Percentiles rank a stretch among this genome's conserved stretches.
Conservation (phyloP, 495 filamentous ascomycete species). For the Hypoxylon rickii region DNA sequence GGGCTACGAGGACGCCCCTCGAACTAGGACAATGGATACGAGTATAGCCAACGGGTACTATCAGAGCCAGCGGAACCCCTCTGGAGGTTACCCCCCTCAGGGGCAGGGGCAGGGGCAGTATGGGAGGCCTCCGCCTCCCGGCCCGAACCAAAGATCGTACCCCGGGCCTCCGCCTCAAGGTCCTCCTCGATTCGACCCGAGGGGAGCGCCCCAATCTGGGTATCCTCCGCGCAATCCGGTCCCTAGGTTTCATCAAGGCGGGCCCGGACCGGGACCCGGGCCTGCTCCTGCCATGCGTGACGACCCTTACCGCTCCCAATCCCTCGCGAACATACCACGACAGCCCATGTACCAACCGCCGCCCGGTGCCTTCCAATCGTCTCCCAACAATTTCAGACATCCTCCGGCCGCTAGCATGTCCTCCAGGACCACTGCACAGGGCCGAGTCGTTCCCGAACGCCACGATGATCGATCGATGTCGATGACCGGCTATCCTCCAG, state of each 20-base stretch:
- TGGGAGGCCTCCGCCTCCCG: constrained; percentile 29
- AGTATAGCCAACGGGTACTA: constrained; percentile 59
- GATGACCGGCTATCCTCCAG: constrained; percentile 79
- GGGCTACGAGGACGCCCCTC: constrained; percentile 48
- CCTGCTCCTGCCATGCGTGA: constrained; percentile 76
- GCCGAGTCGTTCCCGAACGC: constrained; percentile 85
- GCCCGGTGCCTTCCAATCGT: constrained; percentile 68
- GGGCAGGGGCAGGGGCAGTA: constrained; percentile 29
- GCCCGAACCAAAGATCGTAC: constrained; percentile 52
- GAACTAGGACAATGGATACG: constrained; percentile 47
- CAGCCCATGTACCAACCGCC: constrained; percentile 67
- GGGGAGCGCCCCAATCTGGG: constrained; percentile 50
- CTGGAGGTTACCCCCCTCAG: constrained; percentile 45
- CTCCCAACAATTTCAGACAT: constrained; percentile 75
- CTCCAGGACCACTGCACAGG: constrained; percentile 82
- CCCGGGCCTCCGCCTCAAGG: constrained; percentile 54
- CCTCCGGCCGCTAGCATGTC: constrained; percentile 68
- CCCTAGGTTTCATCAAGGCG: constrained; percentile 58
- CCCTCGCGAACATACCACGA: constrained; percentile 76
- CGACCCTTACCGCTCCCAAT: constrained; percentile 86
- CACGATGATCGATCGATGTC: constrained; percentile 96
- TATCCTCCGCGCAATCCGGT: constrained; percentile 62
- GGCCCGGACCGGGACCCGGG: constrained; percentile 49
- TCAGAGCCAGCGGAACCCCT: constrained; percentile 57
- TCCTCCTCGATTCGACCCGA: constrained; percentile 43